Conservation (phyloP, 169 alveolate species). For the Theileria orientalis region DNA sequence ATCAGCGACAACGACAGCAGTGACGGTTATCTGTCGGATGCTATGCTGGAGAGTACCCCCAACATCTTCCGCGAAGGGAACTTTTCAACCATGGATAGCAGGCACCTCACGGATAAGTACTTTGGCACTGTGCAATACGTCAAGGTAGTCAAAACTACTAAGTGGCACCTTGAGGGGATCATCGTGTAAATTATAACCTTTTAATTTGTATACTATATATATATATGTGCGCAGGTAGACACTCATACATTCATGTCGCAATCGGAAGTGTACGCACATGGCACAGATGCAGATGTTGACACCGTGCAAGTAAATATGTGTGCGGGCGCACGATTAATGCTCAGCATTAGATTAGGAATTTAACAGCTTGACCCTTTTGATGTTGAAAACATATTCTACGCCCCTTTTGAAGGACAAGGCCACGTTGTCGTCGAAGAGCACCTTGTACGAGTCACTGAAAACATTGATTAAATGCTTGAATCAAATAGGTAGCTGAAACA, state of each 20-base stretch:
- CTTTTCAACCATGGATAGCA: too few species aligned
- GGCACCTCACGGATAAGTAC: not conserved
- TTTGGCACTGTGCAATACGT: constrained; percentile 19
- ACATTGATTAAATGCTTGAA: not conserved
- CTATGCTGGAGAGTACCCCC: too few species aligned
- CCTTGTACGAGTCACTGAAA: not conserved
- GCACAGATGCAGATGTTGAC: not conserved
- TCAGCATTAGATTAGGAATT: too few species aligned
- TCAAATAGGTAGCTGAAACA: too few species aligned
- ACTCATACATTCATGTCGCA: not conserved
- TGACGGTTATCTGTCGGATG: too few species aligned
- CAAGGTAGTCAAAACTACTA: constrained; percentile 8
- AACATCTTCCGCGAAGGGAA: too few species aligned
- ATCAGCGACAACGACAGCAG: too few species aligned
- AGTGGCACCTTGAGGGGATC: constrained; percentile 56
- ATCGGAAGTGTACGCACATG: not conserved
- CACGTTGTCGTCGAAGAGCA: not conserved
- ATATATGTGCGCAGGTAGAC: too few species aligned
- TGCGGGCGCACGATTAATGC: too few species aligned
- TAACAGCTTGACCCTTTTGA: too few species aligned
- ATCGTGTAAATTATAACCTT: not conserved
- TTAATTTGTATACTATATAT: too few species aligned
- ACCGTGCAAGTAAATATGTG: too few species aligned
- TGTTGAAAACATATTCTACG: not conserved
- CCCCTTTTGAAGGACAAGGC: not conserved